phyloP scores from a whole-genome alignment of 805 yeast species.

The Peterozyma xylosa region DNA sequence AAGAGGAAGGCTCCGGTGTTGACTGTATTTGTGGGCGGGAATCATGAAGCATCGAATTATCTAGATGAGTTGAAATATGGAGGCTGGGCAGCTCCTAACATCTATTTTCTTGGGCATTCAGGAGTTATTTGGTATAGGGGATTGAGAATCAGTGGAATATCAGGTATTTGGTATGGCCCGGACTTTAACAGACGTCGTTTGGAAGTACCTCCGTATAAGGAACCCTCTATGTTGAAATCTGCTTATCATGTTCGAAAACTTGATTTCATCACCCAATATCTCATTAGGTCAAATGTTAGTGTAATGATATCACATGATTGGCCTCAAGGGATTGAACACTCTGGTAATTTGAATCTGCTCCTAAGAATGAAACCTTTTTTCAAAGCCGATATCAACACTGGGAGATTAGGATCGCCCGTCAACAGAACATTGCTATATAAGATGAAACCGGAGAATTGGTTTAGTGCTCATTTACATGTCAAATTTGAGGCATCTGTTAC shows the following conservation, averaged over 20 bases:
- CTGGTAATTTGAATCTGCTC: conserved; percentile 51
- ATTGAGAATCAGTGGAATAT: conserved; percentile 67
- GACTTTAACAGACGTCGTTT: conserved; percentile 35
- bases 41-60: conserved; percentile 86
- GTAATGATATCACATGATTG: conserved; percentile 83
- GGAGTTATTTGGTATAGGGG: conserved; percentile 74
- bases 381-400: conserved; percentile 48
- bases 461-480: conserved; percentile 85
- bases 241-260: conserved; percentile 68
- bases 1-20: conserved; percentile 56
- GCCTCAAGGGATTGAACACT: conserved; percentile 73
- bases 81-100: conserved; percentile 89
- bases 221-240: conserved; percentile 37
- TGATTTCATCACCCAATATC: conserved; percentile 49
- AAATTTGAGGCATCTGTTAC: conserved; percentile 50
- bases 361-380: conserved; percentile 61
- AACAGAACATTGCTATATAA: conserved; percentile 44
- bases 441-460: conserved; percentile 69
- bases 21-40: conserved; percentile 88
- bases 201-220: conserved; percentile 42
- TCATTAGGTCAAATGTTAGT: conserved; percentile 33
- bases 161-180: conserved; percentile 68
- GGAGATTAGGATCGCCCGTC: conserved; percentile 67
- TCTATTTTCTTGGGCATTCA: conserved; percentile 76
- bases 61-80: conserved; percentile 69